Percentiles rank a stretch among this genome's conserved stretches.
Evolutionary conservation across 2,329 filamentous ascomycete species (phyloP).

Genomic region (Botrytis squamosa): DNA sequence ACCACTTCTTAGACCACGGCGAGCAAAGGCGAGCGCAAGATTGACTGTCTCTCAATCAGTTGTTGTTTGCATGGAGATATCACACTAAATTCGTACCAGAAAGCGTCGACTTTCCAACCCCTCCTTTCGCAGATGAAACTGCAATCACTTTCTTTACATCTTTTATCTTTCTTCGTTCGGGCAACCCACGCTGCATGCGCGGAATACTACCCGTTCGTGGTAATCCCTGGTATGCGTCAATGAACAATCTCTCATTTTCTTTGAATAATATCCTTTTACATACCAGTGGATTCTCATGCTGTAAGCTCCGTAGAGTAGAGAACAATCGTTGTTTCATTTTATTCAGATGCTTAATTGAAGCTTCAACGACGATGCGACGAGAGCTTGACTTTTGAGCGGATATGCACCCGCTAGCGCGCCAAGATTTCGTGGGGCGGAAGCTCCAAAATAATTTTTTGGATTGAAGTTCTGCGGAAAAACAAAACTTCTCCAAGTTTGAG

Average conservation of each 20-base stretch:
- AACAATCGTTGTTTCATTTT: constrained; percentile 48
- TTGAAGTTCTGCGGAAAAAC: constrained; percentile 18
- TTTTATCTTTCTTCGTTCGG: constrained; percentile 74
- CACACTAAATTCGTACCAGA: constrained; percentile 56
- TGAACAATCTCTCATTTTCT: constrained; percentile 10
- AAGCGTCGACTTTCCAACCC: constrained; percentile 96
- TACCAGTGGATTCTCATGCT: constrained; percentile 89
- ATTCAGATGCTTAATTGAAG: constrained; percentile 21
- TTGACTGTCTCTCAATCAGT: constrained; percentile 54
- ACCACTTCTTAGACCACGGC: constrained; percentile 75
- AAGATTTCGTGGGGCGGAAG: constrained; percentile 33
- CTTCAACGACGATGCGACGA: constrained; percentile 20
- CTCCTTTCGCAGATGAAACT: constrained; percentile 96
- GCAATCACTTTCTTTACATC: constrained; percentile 90
- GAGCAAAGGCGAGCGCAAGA: constrained; percentile 81
- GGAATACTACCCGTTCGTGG: constrained; percentile 74
- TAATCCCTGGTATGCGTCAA: constrained; percentile 61
- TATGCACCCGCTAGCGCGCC: constrained; percentile 32
- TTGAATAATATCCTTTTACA: constrained; percentile 28
- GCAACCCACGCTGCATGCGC: constrained; percentile 76
- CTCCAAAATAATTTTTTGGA: constrained; percentile 24
- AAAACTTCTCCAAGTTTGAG: constrained; percentile 27
- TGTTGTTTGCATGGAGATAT: background rate
- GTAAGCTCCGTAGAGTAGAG: constrained; percentile 52
- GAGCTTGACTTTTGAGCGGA: constrained; percentile 18